Base-by-base conservation (phyloP, 164 flowering plant species). In the Santalum album region DNA sequence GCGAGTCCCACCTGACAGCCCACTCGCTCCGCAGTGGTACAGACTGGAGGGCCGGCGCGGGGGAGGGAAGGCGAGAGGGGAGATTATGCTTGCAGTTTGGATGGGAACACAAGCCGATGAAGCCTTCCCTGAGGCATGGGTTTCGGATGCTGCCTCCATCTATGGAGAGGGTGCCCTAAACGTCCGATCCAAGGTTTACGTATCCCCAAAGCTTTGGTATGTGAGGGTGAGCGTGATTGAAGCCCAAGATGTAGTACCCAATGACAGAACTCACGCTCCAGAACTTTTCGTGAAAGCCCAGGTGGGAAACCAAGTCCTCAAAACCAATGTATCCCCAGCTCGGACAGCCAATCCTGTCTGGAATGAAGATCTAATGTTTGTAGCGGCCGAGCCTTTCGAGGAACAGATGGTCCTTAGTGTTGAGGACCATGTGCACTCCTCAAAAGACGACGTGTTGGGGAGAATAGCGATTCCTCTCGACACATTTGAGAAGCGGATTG, bases 81-180 rank as follows among this genome's bases (percentile, higher is more conserved):
- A 76, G 45, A 65, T 76, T 39, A 76, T 76, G 80, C 57, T 72
- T 9, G 72, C 77, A 7, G 70, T 72, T 12, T 75, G 80, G 80
- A 66, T 75, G 66, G 80, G 80, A 54, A 75, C 80, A 7, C 80
- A 75, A 45, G 80, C 80, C 18, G 79, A 75, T 54, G 80, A 75
- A 46, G 72, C 74, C 24, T 72, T 75, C 40, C 54, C 80, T 16
- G 75, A 75, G 20, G 75, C 80, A 14, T 69, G 75, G 77, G 73
- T 73, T 47, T 57, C 80, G 0, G 77, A 76, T 58, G 71, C 80
- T 43, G 69, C 77, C 21, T 26, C 77, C 0, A 64, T 73, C 11
- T 67, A 44, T 25, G 75, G 73, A 20, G 77, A 73, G 39, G 70
- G 73, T 12, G 67, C 69, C 19, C 44, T 56, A 25, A 76, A 58